These are phyloP conservation scores for Bonnemaisonia californica DNA, from an alignment of 31 red algal genomes.

Conservation along the genomic window DNA sequence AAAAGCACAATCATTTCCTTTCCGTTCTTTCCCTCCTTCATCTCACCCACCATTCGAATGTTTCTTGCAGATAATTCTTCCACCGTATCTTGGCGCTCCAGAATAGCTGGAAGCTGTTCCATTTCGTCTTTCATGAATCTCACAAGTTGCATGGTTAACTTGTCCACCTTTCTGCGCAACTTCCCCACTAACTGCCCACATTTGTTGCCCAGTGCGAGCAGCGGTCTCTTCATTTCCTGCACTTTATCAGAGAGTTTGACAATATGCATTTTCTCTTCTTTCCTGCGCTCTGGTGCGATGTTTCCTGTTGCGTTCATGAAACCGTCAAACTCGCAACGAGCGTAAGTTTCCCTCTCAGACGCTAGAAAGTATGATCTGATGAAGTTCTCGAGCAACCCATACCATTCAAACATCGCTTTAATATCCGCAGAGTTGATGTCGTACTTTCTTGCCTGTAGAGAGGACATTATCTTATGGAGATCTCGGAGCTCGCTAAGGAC, in stretches of 20 bases:
- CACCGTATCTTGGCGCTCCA: not conserved
- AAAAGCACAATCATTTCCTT: slow-evolving; percentile 4
- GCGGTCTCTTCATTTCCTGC: slow-evolving; percentile 24
- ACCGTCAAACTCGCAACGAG: not conserved
- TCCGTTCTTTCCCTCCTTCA: not conserved
- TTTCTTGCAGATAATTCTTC: too few species aligned
- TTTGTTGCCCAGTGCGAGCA: not conserved
- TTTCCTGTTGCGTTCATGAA: not conserved
- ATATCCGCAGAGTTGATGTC: slow-evolving; percentile 23
- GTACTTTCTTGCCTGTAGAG: slow-evolving; percentile 19
- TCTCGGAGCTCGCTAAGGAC: slow-evolving; percentile 20
- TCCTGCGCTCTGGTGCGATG: not conserved
- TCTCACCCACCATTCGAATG: not conserved
- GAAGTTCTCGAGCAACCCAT: slow-evolving; percentile 34
- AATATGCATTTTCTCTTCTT: slow-evolving; percentile 12
- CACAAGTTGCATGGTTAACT: slow-evolving; percentile 7
- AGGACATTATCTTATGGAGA: slow-evolving; percentile 25
- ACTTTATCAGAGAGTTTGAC: slow-evolving; percentile 1
- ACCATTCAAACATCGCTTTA: slow-evolving; percentile 30
- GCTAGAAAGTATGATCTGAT: slow-evolving; percentile 21
- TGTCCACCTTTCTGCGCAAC: slow-evolving; percentile 26
- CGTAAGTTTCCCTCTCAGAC: slow-evolving; percentile 10
- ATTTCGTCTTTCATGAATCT: slow-evolving; percentile 25
- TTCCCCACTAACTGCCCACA: not conserved
- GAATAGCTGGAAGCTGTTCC: slow-evolving; percentile 3